Evolutionary conservation across 306 rosid species (phyloP), one percentile per base, ranked within the genome.

Genomic region (Malus fusca): DNA sequence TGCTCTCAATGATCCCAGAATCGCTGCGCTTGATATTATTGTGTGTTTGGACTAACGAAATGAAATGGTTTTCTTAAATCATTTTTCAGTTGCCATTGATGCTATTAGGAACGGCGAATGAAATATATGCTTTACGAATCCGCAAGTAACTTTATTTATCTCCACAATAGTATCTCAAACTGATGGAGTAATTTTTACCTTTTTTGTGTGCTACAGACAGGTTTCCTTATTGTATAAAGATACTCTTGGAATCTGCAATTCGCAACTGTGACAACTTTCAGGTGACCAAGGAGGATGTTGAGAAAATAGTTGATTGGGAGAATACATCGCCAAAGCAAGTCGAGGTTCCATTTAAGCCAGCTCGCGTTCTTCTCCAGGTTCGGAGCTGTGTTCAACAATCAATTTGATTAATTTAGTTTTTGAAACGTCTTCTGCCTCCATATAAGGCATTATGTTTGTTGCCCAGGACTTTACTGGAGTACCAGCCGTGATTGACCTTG

Each of bases 1-100:
- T 13, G 74, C 81, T 42, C 37, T 81, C 11, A 81, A 66, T 58
- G 84, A 77, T 77, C 75, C 81, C 21, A 72, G 74, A 72, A 81
- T 72, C 48, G 72, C 81, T 72, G 71, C 66, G 81, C 66, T 55
- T 31, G 69, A 1, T 42, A 11, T 10, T 77, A 8, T 58, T 2
- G 11, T 70, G 26, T 26, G 26, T 52, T 74, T 28, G 3, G 13
- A 9, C 22, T 53, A 68, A 42, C 52, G 30, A 60, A 46, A 42
- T 59, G 9, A 11, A 26, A 48, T 15, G 19, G 19, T 12, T 46
- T 43, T 81, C 19, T 33, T 14, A 30, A 23, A 13, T 19, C 18
- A 25, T 28, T n/a, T 28, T 62, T 13, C 8, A 62, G 11, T 13
- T 28, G 14, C 37, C 55, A 48, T 12, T 48, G 55, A 48, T 48